Conservation (phyloP, 2,329 filamentous ascomycete species). For the Clarireedia hainanense region DNA sequence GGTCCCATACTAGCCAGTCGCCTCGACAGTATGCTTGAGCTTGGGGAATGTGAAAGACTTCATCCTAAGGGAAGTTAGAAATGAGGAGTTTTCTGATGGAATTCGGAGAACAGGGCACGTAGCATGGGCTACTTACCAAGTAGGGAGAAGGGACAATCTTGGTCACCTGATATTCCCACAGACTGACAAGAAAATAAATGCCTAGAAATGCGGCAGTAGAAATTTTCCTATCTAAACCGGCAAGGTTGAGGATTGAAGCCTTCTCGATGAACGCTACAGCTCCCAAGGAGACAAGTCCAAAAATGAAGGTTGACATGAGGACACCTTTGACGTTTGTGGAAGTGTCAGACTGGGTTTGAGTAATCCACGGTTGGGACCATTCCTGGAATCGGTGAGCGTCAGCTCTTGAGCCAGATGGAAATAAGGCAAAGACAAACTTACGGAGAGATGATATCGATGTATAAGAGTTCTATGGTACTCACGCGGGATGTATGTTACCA, state of each 20-base stretch:
- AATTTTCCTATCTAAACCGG: background rate
- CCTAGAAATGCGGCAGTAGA: background rate
- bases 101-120: background rate
- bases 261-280: background rate
- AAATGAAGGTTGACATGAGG: slow-evolving; percentile 20
- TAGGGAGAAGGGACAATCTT: slow-evolving; percentile 24
- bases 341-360: background rate
- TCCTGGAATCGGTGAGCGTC: too few species aligned
- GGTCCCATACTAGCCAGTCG: slow-evolving; percentile 75
- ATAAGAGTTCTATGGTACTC: too few species aligned
- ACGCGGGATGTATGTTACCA: too few species aligned
- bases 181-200: slow-evolving; percentile 4
- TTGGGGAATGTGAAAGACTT: slow-evolving; percentile 85
- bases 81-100: background rate
- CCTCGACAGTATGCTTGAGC: slow-evolving; percentile 78
- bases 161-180: slow-evolving; percentile 25
- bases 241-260: background rate
- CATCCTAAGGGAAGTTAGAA: slow-evolving; percentile 49
- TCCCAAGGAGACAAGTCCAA: background rate
- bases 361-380: background rate
- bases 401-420: too few species aligned
- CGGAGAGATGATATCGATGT: too few species aligned
- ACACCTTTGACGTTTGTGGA: background rate
- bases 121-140: slow-evolving; percentile 14
- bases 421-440: too few species aligned